Evolutionary conservation across 1,139 yeast species (phyloP), one percentile per base, ranked within the genome.

Genomic region (Scheffersomyces cryptocercus): DNA sequence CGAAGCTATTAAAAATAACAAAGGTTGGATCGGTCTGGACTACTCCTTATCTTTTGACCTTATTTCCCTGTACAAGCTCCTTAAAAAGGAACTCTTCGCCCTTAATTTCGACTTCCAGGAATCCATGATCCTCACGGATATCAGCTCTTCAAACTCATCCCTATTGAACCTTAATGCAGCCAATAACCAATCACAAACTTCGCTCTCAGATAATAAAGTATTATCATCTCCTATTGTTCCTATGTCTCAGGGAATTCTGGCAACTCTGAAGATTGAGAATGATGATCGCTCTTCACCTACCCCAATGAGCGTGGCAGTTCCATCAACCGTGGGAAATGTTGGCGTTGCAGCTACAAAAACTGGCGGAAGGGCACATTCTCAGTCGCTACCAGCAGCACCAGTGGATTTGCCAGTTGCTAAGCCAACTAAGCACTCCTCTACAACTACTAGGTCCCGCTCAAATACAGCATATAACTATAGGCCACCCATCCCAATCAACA

Each of bases 11-110:
- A 68, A 73, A 37, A 90, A 90, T 60, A 63, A 65, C 6, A 75
- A 75, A 31, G 90, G 90, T 2, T 85, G 95, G 85, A 67, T 73
- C 10, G 93, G 97, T 0, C 65, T 76, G 12, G 88, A 82, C 47
- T 74, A 79, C 36, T 79, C 84, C 0, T 63, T 71, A 12, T 70
- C 79, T 24, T 80, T 75, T 52, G 78, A 76, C 28, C 63, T 82
- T 12, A 73, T 66, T 42, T 50, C 56, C 8, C 51, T 52, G 38
- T 45, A 48, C 42, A 44, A 44, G n/a, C 20, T 35, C 15, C 41
- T 53, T 32, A 48, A 48, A 34, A 36, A 37, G 13, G 54, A 52
- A 13, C 36, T 53, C 16, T 36, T 31, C 43, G 42, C 28, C 36
- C 20, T 35, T 13, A 28, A 36, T 16, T 33, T 38, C 20, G 40